phyloP scores from a whole-genome alignment of 2,329 filamentous ascomycete species.

The Elsinoe arachidis region DNA sequence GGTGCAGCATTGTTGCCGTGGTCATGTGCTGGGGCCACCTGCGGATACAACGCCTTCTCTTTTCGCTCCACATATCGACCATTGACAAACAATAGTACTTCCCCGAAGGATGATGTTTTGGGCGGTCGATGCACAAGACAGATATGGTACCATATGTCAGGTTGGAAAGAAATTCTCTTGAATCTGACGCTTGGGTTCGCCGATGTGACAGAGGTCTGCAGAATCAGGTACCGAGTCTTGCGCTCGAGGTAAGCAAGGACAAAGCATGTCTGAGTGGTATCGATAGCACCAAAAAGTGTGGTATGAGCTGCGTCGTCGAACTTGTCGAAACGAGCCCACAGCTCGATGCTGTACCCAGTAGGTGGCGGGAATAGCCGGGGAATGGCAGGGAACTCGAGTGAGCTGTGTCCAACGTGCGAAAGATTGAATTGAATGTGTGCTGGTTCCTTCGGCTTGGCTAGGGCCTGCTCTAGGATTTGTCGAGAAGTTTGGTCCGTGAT shows the following conservation, averaged over 20 bases:
- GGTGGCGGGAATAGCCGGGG: constrained; percentile 76
- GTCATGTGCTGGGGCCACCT: constrained; percentile 57
- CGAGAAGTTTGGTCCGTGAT: constrained; percentile 45
- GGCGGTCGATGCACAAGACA: constrained; percentile 75
- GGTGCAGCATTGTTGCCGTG: constrained; percentile 62
- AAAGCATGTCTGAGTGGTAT: constrained; percentile 86
- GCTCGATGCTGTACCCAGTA: constrained; percentile 78
- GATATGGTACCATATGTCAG: constrained; percentile 85
- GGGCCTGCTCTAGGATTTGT: constrained; percentile 64
- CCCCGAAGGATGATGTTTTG: constrained; percentile 65
- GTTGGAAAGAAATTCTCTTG: constrained; percentile 68
- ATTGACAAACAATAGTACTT: constrained; percentile 81
- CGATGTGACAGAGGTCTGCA: constrained; percentile 88
- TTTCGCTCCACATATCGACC: constrained; percentile 84
- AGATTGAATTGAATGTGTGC: constrained; percentile 92
- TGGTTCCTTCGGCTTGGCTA: constrained; percentile 66
- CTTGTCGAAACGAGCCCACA: constrained; percentile 80
- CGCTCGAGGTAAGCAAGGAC: constrained; percentile 87
- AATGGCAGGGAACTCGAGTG: constrained; percentile 80
- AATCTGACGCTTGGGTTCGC: constrained; percentile 85
- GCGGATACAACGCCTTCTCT: constrained; percentile 78
- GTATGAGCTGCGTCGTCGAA: constrained; percentile 84
- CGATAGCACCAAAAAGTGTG: constrained; percentile 91
- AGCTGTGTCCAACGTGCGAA: constrained; percentile 77
- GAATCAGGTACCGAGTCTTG: constrained; percentile 85